Base-by-base conservation (phyloP, 2,329 filamentous ascomycete genomes). In the Penicillium italicum region DNA sequence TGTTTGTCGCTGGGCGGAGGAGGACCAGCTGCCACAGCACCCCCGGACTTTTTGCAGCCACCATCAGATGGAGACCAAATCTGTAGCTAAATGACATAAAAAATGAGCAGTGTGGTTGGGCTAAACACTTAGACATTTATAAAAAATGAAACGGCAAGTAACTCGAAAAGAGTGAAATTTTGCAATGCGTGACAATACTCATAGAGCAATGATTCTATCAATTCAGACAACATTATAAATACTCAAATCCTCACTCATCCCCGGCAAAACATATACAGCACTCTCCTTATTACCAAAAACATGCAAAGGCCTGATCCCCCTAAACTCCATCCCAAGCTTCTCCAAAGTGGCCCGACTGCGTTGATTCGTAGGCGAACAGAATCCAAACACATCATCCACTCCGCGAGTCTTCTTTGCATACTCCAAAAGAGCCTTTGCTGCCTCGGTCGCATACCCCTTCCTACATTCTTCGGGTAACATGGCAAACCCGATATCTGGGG, bases 1-100 rank as follows among this genome's bases (percentile, higher is more conserved):
- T 1, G 69, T 85, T 5, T 69, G 78, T 28, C 59, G 70, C 16
- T 87, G 82, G 82, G 83, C 83, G 1, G 76, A 82, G 56, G 68
- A 67, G 30, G 74, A 80, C 26, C 83, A 86, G 66, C 34, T 71
- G 49, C 79, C 79, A 58, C 78, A 71, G 65, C 73, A 5, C 65
- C 73, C 5, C 24, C 50, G 11, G 74, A 76, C 49, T 80, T 77
- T 63, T 68, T 80, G 43, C 60, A 74, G 65, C 72, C 69, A 37
- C 77, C 77, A 4, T 46, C 45, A 16, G 47, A 52, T 0, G 62
- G 58, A 3, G 63, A 63, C n/a, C 48, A 52, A 31, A 59, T 69
- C 10, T 65, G 65, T 47, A 49, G 53, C 3, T 56, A 59, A 38
- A 63, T 70, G 54, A 65, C 68, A 4, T 67, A 6, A 28, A 3